Evolutionary conservation across 2,329 filamentous ascomycete genomes (phyloP), one percentile per base, ranked within the genome.

Genomic region (Lachnellula arida): DNA sequence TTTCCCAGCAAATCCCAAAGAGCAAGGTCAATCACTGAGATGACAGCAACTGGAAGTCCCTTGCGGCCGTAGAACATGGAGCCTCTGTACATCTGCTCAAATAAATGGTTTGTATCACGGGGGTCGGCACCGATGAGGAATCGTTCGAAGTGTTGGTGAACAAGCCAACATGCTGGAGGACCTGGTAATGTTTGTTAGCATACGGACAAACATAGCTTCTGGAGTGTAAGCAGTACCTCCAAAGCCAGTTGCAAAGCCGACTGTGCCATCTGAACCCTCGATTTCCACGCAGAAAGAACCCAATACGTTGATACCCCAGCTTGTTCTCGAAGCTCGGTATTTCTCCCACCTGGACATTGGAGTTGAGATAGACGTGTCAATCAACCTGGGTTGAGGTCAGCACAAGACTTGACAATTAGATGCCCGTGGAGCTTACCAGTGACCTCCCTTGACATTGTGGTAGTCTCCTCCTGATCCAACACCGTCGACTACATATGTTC

Each of bases 11-110:
- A 78, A 76, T 97, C 92, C 92, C 92, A 97, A 42, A 97, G 74
- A 4, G 92, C 92, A 44, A 97, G 81, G 68, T 97, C 92, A 67
- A 97, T 94, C 62, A 96, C 92, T 2, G 91, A 96, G 68, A 97
- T 97, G 68, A 95, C 87, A 52, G 92, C 92, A 11, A 93, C 82
- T 2, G 92, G 88, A 1, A 97, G 83, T 47, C 92, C 92, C 73
- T 97, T 97, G 63, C 92, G 87, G 59, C 92, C 92, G 70, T 97
- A 97, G 78, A 96, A 97, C 89, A 96, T 95, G 64, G 91, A 95
- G 2, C 82, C 89, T 58, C 91, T 86, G 78, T 96, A 97, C 92
- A 97, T 96, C 72, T 95, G 91, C 77, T 97, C 92, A 70, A 95
- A 97, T 32, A 97, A 78, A 60, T 92, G 82, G 74, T 96, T 96